Percentiles rank a stretch among this genome's conserved stretches.
Conservation (phyloP, 2,329 filamentous ascomycete genomes). For the Neofusicoccum parvum region DNA sequence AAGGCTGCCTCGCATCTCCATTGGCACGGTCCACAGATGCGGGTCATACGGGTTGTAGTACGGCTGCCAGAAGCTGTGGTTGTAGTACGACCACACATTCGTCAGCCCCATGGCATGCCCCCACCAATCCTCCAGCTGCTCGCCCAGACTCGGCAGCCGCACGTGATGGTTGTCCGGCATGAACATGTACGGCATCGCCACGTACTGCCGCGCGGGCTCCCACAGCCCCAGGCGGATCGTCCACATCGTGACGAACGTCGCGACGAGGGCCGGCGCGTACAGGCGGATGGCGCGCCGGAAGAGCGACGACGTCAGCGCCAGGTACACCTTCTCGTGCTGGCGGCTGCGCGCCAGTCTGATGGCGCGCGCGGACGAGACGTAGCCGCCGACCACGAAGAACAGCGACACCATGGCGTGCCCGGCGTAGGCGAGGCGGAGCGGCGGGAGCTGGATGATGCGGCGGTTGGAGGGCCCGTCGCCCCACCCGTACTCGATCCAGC, state of each 20-base stretch:
- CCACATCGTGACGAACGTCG: constrained; percentile 38
- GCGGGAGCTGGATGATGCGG: constrained; percentile 23
- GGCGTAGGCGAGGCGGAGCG: constrained; percentile 22
- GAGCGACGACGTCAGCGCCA: constrained; percentile 45
- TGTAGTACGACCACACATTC: constrained; percentile 9
- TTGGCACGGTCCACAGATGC: constrained; percentile 51
- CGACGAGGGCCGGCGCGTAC: background rate
- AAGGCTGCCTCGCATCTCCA: constrained; percentile 49
- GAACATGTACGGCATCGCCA: background rate
- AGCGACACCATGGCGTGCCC: constrained; percentile 53
- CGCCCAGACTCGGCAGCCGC: background rate
- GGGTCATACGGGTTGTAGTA: constrained; percentile 23
- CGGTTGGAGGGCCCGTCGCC: constrained; percentile 19
- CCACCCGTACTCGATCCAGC: constrained; percentile 13
- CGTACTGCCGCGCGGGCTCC: background rate
- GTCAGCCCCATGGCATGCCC: background rate
- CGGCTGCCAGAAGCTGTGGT: background rate
- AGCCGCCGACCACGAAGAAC: constrained; percentile 53
- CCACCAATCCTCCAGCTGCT: background rate
- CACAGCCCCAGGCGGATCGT: background rate
- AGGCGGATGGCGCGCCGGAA: constrained; percentile 47
- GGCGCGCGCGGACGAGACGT: constrained; percentile 41
- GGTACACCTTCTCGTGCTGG: constrained; percentile 37
- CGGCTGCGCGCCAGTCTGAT: constrained; percentile 42
- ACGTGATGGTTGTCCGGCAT: background rate